Base-by-base conservation (phyloP, 2,329 filamentous ascomycete genomes). In the Xylaria sp. region DNA sequence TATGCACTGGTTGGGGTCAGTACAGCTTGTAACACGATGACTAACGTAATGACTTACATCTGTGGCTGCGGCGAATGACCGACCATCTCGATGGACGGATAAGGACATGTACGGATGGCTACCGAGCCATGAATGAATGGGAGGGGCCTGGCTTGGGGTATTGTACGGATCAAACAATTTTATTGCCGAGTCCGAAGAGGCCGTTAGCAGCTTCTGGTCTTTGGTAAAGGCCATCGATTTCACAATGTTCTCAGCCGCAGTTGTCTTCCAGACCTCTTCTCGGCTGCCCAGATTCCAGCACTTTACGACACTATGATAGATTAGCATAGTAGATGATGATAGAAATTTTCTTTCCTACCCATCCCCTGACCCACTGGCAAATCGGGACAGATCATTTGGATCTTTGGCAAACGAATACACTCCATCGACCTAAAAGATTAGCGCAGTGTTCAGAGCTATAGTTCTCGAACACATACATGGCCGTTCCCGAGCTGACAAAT, bases 111-210 rank as follows among this genome's bases (percentile, higher is more conserved):
- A 98, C 45, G 93, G 92, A 57, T 89, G 89, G 54, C 87, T 84
- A 38, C 96, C 95, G 11, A 97, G 87, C 86, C 93, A 98, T 20
- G 93, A 96, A 38, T 92, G 90, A 60, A 92, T 81, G 0, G 94
- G 94, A n/a, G 89, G 84, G 15, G 90, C 83, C 58, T 89, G 88
- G 66, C 86, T 85, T 22, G 87, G 79, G 7, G 90, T 90, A 77
- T 91, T 89, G 78, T 96, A 96, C 0, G 95, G 94, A 74, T 97
- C 94, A 81, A 92, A 97, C 36, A 99, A 83, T 79, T 98, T 97
- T 75, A 98, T 87, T 3, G 92, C 91, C 72, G 89, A 89, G 80
- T 99, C 96, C 67, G 89, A 90, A 5, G 92, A 94, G 77, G 94
- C 97, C 1, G 93, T 95, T 53, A 98, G 82, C 15, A 98, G 84